These are phyloP conservation scores for Coemansia sp. DNA, from an alignment of 192 early-diverging fungal genomes.

Conservation along the genomic window DNA sequence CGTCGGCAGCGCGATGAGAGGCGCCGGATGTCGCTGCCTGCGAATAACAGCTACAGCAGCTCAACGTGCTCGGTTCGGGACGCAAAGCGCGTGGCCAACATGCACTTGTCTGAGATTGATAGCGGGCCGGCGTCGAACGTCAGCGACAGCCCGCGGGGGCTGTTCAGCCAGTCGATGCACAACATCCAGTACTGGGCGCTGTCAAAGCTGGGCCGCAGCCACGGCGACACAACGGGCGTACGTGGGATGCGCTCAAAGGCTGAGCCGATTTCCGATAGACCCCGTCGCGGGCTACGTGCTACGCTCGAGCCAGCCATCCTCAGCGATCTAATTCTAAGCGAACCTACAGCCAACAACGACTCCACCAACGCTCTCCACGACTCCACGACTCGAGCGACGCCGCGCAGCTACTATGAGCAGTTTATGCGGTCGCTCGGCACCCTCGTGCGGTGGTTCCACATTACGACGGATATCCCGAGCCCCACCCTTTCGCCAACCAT, in stretches of 20 bases:
- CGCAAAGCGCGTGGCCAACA: neutral
- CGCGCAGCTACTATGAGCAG: conserved; percentile 30
- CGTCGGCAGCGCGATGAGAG: no score
- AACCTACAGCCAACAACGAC: no score
- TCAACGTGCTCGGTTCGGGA: no score
- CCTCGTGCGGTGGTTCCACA: conserved; percentile 32
- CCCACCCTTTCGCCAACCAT: conserved; percentile 37
- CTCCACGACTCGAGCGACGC: no score
- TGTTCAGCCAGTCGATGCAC: conserved; percentile 44
- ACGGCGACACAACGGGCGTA: neutral
- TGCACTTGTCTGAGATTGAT: conserved; percentile 21
- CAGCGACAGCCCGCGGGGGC: conserved; percentile 7
- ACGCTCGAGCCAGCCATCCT: neutral
- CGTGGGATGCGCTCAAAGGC: neutral
- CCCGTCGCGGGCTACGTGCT: no score
- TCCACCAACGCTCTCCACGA: no score
- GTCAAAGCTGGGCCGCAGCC: conserved; percentile 30
- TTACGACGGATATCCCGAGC: conserved; percentile 49
- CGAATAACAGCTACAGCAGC: neutral
- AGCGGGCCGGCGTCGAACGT: conserved; percentile 6
- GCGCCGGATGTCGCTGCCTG: neutral
- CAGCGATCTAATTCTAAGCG: no score
- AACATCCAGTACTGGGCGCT: conserved; percentile 39
- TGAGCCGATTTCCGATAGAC: neutral
- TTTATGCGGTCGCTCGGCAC: conserved; percentile 35